phyloP scores from a whole-genome alignment of 805 yeast species.

The Myxozyma kluyveri region DNA sequence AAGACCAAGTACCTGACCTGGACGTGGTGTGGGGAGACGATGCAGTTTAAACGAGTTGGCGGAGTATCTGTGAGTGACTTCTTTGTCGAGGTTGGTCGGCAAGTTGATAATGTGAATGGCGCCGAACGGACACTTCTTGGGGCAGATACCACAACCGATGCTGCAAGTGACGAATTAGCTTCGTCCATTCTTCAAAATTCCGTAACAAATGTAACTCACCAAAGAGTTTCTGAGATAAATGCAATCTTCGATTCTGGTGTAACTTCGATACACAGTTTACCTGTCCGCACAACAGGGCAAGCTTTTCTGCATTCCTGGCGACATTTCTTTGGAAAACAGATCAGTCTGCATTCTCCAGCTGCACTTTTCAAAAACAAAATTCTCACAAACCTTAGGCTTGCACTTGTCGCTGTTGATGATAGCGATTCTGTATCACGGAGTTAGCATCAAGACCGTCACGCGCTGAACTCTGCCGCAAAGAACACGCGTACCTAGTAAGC shows the following conservation, averaged over 20 bases:
- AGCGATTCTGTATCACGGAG: constrained; percentile 69
- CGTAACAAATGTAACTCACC: constrained; percentile 40
- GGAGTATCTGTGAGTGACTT: constrained; percentile 95
- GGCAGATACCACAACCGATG: constrained; percentile 99
- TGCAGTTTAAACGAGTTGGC: constrained; percentile 97
- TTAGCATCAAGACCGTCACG: background rate
- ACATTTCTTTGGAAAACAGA: constrained; percentile 54
- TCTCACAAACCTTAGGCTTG: constrained; percentile 66
- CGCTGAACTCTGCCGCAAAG: background rate
- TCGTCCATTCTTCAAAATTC: background rate
- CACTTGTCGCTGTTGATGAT: constrained; percentile 92
- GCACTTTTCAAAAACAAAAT: background rate
- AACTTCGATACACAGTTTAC: constrained; percentile 96
- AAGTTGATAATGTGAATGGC: constrained; percentile 94
- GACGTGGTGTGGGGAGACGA: constrained; percentile 96
- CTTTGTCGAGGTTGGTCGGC: constrained; percentile 89
- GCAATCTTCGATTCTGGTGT: constrained; percentile 87
- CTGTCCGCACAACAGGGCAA: constrained; percentile 98
- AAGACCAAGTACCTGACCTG: constrained; percentile 96
- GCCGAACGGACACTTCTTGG: constrained; percentile 96
- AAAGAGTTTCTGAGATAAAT: constrained; percentile 86
- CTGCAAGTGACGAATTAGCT: constrained; percentile 4
- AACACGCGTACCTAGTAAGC: constrained; percentile 14
- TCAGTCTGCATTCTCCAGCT: background rate
- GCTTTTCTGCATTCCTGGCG: constrained; percentile 96